Evolutionary conservation across 257 asterid species (phyloP).

Genomic region (Solanum neorickii): DNA sequence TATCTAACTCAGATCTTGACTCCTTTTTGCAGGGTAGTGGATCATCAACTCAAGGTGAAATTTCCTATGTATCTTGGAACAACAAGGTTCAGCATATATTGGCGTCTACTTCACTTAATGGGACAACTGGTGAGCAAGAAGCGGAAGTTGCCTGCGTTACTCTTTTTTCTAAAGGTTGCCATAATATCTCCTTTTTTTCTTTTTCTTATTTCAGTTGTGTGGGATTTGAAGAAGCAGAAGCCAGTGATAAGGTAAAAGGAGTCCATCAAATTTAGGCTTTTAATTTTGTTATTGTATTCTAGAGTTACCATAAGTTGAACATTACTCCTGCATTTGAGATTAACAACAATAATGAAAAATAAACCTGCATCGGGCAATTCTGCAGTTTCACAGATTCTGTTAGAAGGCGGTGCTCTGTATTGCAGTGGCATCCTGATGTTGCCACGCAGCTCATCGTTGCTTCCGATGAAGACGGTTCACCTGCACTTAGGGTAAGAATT

Average conservation of each 20-base stretch:
- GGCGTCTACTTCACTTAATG: slow-evolving; percentile 89
- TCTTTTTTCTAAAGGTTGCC: neutral
- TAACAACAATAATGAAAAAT: neutral
- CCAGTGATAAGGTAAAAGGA: slow-evolving; percentile 70
- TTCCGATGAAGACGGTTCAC: slow-evolving; percentile 91
- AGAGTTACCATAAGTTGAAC: neutral
- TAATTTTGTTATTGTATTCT: neutral
- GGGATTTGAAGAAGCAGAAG: slow-evolving; percentile 96
- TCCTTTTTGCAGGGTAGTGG: slow-evolving; percentile 66
- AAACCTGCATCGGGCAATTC: neutral
- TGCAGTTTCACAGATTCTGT: slow-evolving; percentile 80
- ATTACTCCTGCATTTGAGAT: neutral
- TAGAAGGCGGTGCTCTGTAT: slow-evolving; percentile 85
- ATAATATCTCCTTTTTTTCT: slow-evolving; percentile 2
- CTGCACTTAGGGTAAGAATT: slow-evolving; percentile 65
- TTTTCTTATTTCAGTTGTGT: slow-evolving; percentile 57
- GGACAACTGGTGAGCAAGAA: slow-evolving; percentile 72
- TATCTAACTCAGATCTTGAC: neutral
- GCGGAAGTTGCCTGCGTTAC: neutral
- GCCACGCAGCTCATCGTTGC: slow-evolving; percentile 94
- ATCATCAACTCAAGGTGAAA: slow-evolving; percentile 88
- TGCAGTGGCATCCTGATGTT: slow-evolving; percentile 96
- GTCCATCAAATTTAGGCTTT: neutral
- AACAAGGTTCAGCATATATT: slow-evolving; percentile 72
- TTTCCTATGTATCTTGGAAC: slow-evolving; percentile 92